Evolutionary conservation across 2,329 filamentous ascomycete genomes (phyloP), one percentile per base, ranked within the genome.

Genomic region (Fusarium azukiicola): DNA sequence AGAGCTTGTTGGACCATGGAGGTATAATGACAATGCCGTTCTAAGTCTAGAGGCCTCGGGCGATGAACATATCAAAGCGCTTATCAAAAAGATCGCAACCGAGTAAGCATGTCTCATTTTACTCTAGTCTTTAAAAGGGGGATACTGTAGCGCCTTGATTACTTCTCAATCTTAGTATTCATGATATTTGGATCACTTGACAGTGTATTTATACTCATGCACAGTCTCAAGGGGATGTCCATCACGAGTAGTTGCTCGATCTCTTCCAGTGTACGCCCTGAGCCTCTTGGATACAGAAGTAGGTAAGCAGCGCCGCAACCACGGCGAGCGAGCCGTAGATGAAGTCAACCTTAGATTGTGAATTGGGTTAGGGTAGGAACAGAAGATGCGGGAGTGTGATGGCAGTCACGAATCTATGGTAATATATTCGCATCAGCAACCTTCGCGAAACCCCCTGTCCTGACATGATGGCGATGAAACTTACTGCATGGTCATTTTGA

Each of bases 311-410:
- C 7, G 69, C 63, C 8, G 64, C 72, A 40, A 77, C 17, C 4
- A 75, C 70, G 11, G 71, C 66, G 9, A 66, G 47, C 14, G 36
- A 38, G 6, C 71, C 77, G 56, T 85, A 87, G 67, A 87, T 85
- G 67, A 87, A 87, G 17, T 85, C 86, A 6, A 87, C 84, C 70
- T 86, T 87, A 17, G 84, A 80, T 4, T 84, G 82, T 2, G 88
- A 80, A 32, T 81, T 78, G 4, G 85, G 86, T 50, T 86, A 86
- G 11, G 84, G 83, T 10, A 80, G 80, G 68, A 86, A 81, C 14
- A 87, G 80, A 17, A 88, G 83, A 74, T 88, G 88, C 1, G 87
- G 87, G 13, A 87, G 82, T 16, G 80, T 82, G 67, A 88, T 88
- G 10, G 81, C 84, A 10, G 87, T 83, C 13, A 83, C 76, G 69